Percentiles rank a stretch among this genome's conserved stretches.
Conservation (phyloP, 1,284 basidiomycete species). For the Marasmius tenuissimus region DNA sequence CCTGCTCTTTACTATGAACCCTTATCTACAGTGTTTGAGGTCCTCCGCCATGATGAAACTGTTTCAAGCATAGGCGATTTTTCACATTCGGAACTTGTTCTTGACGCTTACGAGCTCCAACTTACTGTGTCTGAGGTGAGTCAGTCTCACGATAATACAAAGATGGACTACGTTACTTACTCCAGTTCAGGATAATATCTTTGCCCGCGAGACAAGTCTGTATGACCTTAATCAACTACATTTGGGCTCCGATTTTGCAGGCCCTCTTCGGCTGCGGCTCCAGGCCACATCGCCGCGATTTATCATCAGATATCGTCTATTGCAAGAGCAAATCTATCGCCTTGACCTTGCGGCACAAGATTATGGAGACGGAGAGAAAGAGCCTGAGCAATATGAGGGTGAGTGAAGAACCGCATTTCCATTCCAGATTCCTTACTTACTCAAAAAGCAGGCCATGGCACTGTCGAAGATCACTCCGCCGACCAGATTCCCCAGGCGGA, state of each 20-base stretch:
- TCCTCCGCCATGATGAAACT: slow-evolving; percentile 59
- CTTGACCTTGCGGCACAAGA: slow-evolving; percentile 32
- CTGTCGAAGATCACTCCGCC: neutral
- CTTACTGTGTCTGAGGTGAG: slow-evolving; percentile 65
- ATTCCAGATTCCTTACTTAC: neutral
- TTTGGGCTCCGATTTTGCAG: slow-evolving; percentile 60
- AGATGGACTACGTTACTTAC: slow-evolving; percentile 8
- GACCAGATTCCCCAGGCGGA: neutral
- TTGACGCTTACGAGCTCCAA: slow-evolving; percentile 69
- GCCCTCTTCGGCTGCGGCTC: slow-evolving; percentile 64
- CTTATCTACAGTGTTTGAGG: slow-evolving; percentile 63
- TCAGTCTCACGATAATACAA: slow-evolving; percentile 1
- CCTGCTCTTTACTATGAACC: slow-evolving; percentile 77
- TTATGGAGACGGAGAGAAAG: slow-evolving; percentile 4
- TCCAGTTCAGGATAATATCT: slow-evolving; percentile 65
- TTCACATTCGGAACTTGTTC: slow-evolving; percentile 57
- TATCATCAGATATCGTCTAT: slow-evolving; percentile 60
- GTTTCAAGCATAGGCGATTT: slow-evolving; percentile 46
- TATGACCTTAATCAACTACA: slow-evolving; percentile 74
- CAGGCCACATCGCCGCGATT: slow-evolving; percentile 57
- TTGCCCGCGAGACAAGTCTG: slow-evolving; percentile 66
- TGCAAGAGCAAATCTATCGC: slow-evolving; percentile 58
- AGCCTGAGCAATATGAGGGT: neutral
- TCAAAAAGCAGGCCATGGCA: neutral
- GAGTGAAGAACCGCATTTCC: neutral